phyloP scores from a whole-genome alignment of 139 green algal species.

The Ettlia oleoabundans region DNA sequence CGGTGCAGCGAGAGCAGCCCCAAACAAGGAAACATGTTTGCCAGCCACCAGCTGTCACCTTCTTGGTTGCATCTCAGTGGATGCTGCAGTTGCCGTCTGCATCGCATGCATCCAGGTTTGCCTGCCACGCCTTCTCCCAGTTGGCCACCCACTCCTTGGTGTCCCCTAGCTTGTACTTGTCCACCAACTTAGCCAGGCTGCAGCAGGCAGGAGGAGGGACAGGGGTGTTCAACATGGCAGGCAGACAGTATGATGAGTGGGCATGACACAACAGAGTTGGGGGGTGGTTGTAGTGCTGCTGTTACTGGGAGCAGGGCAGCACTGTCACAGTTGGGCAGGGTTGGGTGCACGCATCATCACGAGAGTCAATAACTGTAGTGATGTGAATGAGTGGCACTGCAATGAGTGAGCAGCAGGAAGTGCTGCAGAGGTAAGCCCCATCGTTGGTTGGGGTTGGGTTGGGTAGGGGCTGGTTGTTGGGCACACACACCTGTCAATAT shows the following conservation, averaged over 20 bases:
- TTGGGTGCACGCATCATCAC: too few species aligned
- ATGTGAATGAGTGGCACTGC: too few species aligned
- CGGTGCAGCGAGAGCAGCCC: too few species aligned
- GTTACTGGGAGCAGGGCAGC: too few species aligned
- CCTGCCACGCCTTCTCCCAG: conserved; percentile 29
- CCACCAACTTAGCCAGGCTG: neutral
- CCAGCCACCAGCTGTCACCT: neutral
- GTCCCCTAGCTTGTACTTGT: conserved; percentile 3
- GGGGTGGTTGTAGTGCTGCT: too few species aligned
- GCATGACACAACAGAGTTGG: too few species aligned
- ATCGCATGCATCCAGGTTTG: conserved; percentile 4
- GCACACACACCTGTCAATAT: conserved; percentile 8
- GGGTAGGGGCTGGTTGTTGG: neutral
- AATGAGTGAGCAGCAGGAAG: too few species aligned
- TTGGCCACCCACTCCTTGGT: conserved; percentile 12
- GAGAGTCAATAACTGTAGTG: too few species aligned
- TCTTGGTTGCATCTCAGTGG: neutral
- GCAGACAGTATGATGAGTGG: neutral
- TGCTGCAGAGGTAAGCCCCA: too few species aligned
- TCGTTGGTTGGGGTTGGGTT: too few species aligned
- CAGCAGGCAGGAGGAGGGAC: neutral
- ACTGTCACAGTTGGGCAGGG: too few species aligned
- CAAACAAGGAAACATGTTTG: too few species aligned
- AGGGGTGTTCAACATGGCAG: neutral
- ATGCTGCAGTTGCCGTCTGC: conserved; percentile 6